Percentiles rank a stretch among this genome's conserved stretches.
Conservation (phyloP, 306 rosid species). For the Rosa chinensis region DNA sequence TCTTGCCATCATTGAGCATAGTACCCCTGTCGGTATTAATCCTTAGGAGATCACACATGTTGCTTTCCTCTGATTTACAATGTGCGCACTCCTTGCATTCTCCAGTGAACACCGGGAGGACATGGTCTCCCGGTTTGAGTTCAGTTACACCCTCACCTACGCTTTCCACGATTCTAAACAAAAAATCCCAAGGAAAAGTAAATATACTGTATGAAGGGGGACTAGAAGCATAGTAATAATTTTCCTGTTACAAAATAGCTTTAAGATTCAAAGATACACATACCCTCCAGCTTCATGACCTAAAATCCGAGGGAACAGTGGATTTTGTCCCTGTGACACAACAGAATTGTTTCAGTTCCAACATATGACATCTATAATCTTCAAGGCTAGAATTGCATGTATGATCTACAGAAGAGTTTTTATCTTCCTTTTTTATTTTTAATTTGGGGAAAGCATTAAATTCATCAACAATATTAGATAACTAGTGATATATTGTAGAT, state of each 20-base stretch:
- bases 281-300: constrained; percentile 99
- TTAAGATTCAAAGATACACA: background rate
- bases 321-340: constrained; percentile 71
- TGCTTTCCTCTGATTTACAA: constrained; percentile 87
- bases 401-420: background rate
- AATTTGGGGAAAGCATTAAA: background rate
- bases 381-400: background rate
- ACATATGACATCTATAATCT: background rate
- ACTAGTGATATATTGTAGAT: background rate
- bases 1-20: constrained; percentile 59
- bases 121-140: constrained; percentile 80
- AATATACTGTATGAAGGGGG: background rate
- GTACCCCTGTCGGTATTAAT: constrained; percentile 86
- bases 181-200: background rate
- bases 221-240: background rate
- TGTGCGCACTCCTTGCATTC: constrained; percentile 86
- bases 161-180: constrained; percentile 61
- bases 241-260: too few relatives aligned
- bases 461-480: background rate
- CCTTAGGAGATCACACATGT: constrained; percentile 89
- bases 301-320: constrained; percentile 84
- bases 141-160: constrained; percentile 88
- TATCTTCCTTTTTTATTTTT: background rate
- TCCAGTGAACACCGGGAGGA: constrained; percentile 90
- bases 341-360: constrained; percentile 1